Conservation (phyloP, 805 yeast genomes). For the Yarrowia porcina region DNA sequence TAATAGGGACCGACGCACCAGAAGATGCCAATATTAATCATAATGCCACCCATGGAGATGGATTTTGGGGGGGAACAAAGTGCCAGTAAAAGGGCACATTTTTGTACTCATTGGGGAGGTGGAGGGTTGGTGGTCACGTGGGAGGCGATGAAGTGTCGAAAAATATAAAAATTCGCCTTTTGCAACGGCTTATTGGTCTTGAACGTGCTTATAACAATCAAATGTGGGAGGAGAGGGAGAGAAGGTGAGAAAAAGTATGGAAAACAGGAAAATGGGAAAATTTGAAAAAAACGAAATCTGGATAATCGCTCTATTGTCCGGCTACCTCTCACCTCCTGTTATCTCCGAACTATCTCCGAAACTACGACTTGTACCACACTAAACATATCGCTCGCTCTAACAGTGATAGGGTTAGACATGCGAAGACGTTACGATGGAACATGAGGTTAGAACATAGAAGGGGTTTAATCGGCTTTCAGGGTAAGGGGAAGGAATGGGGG, state of each 20-base stretch:
- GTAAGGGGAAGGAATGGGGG: too few relatives aligned
- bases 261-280: background rate
- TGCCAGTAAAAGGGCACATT: background rate
- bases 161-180: too few relatives aligned
- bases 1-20: background rate
- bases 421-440: too few relatives aligned
- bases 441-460: too few relatives aligned
- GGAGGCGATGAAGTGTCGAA: too few relatives aligned
- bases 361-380: background rate
- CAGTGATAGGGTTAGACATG: background rate
- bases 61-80: background rate
- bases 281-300: background rate
- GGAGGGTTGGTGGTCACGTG: background rate
- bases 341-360: slow-evolving; percentile 6
- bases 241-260: background rate
- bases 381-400: too few relatives aligned
- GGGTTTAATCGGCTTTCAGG: too few relatives aligned
- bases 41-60: background rate
- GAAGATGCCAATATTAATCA: slow-evolving; percentile 7
- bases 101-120: background rate
- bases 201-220: too few relatives aligned
- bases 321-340: background rate
- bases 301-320: too few relatives aligned
- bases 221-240: background rate
- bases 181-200: too few relatives aligned